Evolutionary conservation across 805 yeast genomes (phyloP).

Genomic region (Hanseniaspora thailandica): DNA sequence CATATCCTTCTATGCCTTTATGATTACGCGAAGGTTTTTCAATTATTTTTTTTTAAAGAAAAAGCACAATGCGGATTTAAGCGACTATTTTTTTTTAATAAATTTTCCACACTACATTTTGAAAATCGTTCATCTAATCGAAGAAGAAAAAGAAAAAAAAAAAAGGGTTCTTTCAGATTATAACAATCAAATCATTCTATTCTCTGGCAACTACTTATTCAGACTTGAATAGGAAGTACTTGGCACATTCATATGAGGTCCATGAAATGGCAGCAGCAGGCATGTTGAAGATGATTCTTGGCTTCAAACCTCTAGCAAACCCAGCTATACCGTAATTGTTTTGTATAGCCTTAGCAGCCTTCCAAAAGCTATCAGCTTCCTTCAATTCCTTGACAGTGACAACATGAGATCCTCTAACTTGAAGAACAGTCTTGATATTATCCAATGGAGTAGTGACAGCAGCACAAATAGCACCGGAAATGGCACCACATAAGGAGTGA

Average conservation of each 20-base stretch:
- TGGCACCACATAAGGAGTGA: slow-evolving; percentile 86
- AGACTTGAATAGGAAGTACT: slow-evolving; percentile 30
- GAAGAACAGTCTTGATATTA: slow-evolving; percentile 82
- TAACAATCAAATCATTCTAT: too few species aligned
- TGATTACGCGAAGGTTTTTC: too few species aligned
- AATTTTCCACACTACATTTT: too few species aligned
- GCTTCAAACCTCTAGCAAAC: slow-evolving; percentile 74
- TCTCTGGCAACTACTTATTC: not conserved
- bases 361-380: slow-evolving; percentile 50
- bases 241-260: slow-evolving; percentile 97
- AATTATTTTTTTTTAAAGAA: too few species aligned
- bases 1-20: too few species aligned
- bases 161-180: too few species aligned
- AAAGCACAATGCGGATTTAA: too few species aligned
- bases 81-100: too few species aligned
- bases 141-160: not conserved
- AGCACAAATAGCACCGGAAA: slow-evolving; percentile 91
- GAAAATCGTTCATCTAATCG: not conserved
- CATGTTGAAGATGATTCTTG: slow-evolving; percentile 82
- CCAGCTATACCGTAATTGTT: slow-evolving; percentile 49
- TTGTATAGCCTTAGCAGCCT: slow-evolving; percentile 61
- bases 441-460: slow-evolving; percentile 91
- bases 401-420: slow-evolving; percentile 52
- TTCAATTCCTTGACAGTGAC: slow-evolving; percentile 34
- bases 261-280: slow-evolving; percentile 95